Percentiles rank a stretch among this genome's conserved stretches.
Conservation (phyloP, 2,329 filamentous ascomycete genomes). For the Pseudocercospora musae region DNA sequence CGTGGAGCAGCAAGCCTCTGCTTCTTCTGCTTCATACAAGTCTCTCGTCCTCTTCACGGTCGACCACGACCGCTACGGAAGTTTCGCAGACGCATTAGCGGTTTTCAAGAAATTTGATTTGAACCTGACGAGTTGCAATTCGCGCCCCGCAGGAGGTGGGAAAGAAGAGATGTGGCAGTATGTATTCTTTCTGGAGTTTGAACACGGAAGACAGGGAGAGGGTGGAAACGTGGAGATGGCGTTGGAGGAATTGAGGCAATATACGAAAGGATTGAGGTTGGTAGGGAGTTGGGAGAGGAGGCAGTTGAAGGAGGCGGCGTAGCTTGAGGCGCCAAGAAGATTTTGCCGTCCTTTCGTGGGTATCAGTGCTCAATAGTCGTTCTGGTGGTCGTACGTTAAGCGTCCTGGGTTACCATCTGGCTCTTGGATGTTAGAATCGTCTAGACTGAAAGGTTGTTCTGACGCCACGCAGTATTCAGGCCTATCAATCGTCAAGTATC, state of each 20-base stretch:
- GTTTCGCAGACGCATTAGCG: conserved; percentile 73
- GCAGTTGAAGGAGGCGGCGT: background rate
- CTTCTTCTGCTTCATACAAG: conserved; percentile 49
- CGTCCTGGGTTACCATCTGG: background rate
- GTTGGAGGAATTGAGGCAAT: background rate
- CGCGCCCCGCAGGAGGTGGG: conserved; percentile 62
- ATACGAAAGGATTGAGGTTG: background rate
- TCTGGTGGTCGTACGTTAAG: background rate
- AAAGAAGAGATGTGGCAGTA: conserved; percentile 77
- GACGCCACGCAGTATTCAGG: too few relatives aligned
- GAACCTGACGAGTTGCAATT: conserved; percentile 89
- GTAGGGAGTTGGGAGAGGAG: background rate
- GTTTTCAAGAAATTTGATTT: conserved; percentile 71
- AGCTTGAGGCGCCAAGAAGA: background rate
- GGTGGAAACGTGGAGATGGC: background rate
- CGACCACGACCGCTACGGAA: conserved; percentile 65
- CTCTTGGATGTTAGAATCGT: too few relatives aligned
- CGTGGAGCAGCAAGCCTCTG: background rate
- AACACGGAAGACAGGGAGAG: background rate
- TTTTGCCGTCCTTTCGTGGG: too few relatives aligned
- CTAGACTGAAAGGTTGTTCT: too few relatives aligned
- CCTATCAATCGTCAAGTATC: too few relatives aligned
- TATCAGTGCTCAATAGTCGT: too few relatives aligned
- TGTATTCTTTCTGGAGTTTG: conserved; percentile 88
- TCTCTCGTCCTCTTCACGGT: conserved; percentile 81